These are phyloP conservation scores for Striga asiatica DNA, from an alignment of 257 asterid genomes.

Conservation along the genomic window DNA sequence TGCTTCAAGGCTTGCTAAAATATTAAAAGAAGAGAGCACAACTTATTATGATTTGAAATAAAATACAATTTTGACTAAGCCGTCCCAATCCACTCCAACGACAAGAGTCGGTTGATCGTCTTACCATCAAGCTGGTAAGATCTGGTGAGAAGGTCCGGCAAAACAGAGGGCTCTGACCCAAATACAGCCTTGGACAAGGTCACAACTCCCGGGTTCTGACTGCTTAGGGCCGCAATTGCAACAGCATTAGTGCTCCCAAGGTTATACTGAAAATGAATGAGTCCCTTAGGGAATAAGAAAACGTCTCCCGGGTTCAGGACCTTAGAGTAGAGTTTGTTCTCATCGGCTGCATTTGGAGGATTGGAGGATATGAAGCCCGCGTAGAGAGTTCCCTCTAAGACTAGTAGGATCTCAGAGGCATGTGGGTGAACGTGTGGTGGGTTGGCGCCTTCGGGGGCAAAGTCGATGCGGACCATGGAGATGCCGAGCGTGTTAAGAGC, in stretches of 20 bases:
- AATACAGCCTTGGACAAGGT: too few relatives aligned
- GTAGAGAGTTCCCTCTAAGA: slow-evolving; percentile 27
- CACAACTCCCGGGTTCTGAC: slow-evolving; percentile 42
- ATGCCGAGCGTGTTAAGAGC: slow-evolving; percentile 43
- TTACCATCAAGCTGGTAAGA: too few relatives aligned
- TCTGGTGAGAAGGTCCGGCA: too few relatives aligned
- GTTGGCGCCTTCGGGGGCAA: slow-evolving; percentile 35
- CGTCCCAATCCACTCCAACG: too few relatives aligned
- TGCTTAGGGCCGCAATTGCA: slow-evolving; percentile 33
- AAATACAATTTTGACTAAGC: too few relatives aligned
- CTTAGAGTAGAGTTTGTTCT: slow-evolving; percentile 26
- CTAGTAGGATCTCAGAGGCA: slow-evolving; percentile 33
- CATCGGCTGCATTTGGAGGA: too few relatives aligned
- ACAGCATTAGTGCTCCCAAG: slow-evolving; percentile 20
- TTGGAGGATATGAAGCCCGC: slow-evolving; percentile 45
- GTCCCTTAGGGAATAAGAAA: slow-evolving; percentile 47
- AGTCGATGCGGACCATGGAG: slow-evolving; percentile 38
- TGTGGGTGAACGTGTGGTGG: slow-evolving; percentile 58
- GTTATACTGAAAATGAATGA: slow-evolving; percentile 42
- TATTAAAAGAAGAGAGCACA: too few relatives aligned
- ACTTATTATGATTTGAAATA: too few relatives aligned
- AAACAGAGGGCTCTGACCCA: too few relatives aligned
- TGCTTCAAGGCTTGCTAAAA: too few relatives aligned
- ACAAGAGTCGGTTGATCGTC: too few relatives aligned
- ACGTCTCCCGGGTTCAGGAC: slow-evolving; percentile 35